Evolutionary conservation across 768 basidiomycete species (phyloP), one percentile per base, ranked within the genome.

Genomic region (Macrocybe gigantea): DNA sequence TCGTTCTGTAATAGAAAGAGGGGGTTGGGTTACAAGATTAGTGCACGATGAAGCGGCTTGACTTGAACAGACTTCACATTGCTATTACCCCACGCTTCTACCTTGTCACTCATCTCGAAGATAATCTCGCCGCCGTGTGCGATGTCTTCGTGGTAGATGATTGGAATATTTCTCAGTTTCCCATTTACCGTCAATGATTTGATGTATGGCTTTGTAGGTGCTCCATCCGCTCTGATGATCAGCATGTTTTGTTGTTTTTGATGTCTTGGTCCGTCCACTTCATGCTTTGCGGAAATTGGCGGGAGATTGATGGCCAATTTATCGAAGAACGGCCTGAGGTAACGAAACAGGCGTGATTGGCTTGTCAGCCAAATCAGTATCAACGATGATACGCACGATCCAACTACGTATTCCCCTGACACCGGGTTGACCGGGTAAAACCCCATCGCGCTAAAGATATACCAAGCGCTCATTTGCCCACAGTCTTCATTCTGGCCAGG

Each of bases 381-480:
- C 7, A 7, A 11, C 40, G 36, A 5, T n/a, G 6, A 36, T 9
- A 71, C 75, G 39, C 58, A 83, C 85, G 80, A 80, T 53, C 88
- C 89, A 41, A 93, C 71, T 48, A 89, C 70, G 50, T 90, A 92
- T 56, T 80, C 78, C 3, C 77, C 81, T 0, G 83, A 85, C 0
- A 84, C 83, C 0, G 89, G 88, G 59, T 91, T 83, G 37, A 92
- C 87, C 37, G 86, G 87, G 56, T 92, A 92, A 62, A 92, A 87
- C 1, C 89, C 88, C 63, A 93, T 72, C 0, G 87, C 80, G 43
- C 80, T 83, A 66, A 89, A 91, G 12, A 91, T 73, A 55, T 83
- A 91, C 89, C 89, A 92, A 1, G 88, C 85, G 56, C 85, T 88
- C 89, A 91, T 92, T 60, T 93, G 89, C 1, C 89, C 88, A 53